Evolutionary conservation across 2,329 filamentous ascomycete genomes (phyloP), one percentile per base, ranked within the genome.

Genomic region (Davidsoniella eucalypti): DNA sequence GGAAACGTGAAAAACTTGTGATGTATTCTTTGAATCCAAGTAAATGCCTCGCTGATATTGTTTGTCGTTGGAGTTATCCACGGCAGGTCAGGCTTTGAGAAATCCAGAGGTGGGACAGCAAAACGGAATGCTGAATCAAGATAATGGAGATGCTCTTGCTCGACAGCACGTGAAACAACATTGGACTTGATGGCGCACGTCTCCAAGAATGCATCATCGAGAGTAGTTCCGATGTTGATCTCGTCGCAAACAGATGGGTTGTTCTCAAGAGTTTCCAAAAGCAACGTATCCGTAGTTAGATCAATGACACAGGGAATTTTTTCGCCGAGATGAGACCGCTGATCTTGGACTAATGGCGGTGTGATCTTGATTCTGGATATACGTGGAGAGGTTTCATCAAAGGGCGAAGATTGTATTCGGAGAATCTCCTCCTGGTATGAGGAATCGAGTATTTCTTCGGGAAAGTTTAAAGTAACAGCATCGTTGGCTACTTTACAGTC

Each of bases 131-230:
- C 51, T 3, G 58, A 56, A 14, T 61, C 57, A 4, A 52, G 42
- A 17, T 56, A 52, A 18, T 61, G 54, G 1, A 63, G 43, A 10
- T 55, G 54, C 39, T 67, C 64, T 50, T 61, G 57, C 36, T 60
- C 59, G 5, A 57, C 40, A 14, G 29, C 33, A 23, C 16, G 18
- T 8, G 18, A 29, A 1, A 50, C n/a, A 38, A 12, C 39, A 36
- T 50, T 16, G n/a, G 44, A 38, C 21, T 50, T 50, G 7, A 29
- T 16, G 9, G 21, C n/a, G 39, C 43, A 53, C 12, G 44, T 9
- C 5, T 49, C 46, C n/a, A 37, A 7, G 9, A 52, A 36, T 7
- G 39, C 16, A 33, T 25, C 6, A 36, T 49, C 25, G 16, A 48
- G 8, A 12, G 23, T 16, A 38, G 41, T 33, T 4, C 12, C 38